Evolutionary conservation across 2,329 filamentous ascomycete genomes (phyloP).

Genomic region (Dothideomycetes sp.): DNA sequence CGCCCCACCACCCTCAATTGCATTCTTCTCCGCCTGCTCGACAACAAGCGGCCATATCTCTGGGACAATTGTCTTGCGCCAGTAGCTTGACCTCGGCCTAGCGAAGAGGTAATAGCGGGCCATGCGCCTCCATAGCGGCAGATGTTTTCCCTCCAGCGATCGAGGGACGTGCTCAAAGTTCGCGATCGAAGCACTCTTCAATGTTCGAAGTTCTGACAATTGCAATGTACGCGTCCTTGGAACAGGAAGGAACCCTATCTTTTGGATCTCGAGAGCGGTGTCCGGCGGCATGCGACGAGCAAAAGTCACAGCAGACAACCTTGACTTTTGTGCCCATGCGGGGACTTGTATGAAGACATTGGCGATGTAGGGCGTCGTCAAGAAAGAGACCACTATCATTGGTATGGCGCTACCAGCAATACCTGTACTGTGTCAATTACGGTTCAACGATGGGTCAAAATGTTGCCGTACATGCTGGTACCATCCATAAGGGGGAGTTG

Average conservation of each 20-base stretch:
- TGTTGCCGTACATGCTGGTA: conserved; percentile 24
- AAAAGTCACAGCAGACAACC: conserved; percentile 44
- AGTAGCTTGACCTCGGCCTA: conserved; percentile 1
- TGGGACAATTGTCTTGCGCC: conserved; percentile 4
- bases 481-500: conserved; percentile 31
- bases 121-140: conserved; percentile 1
- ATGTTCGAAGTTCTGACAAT: conserved; percentile 16
- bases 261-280: conserved; percentile 28
- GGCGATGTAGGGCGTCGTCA: conserved; percentile 59
- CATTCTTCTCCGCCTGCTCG: conserved; percentile 1
- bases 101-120: conserved; percentile 2
- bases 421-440: conserved; percentile 41
- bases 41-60: conserved; percentile 7
- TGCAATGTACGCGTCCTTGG: conserved; percentile 18
- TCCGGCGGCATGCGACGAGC: conserved; percentile 33
- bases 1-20: not conserved
- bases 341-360: conserved; percentile 62
- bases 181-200: conserved; percentile 12
- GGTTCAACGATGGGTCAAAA: conserved; percentile 2
- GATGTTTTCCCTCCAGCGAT: conserved; percentile 20
- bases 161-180: conserved; percentile 20
- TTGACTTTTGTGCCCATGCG: conserved; percentile 50
- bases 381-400: conserved; percentile 52
- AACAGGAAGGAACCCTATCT: conserved; percentile 29
- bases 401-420: conserved; percentile 52